Evolutionary conservation across 192 early-diverging fungal genomes (phyloP).

Genomic region (Backusella psychrophila): DNA sequence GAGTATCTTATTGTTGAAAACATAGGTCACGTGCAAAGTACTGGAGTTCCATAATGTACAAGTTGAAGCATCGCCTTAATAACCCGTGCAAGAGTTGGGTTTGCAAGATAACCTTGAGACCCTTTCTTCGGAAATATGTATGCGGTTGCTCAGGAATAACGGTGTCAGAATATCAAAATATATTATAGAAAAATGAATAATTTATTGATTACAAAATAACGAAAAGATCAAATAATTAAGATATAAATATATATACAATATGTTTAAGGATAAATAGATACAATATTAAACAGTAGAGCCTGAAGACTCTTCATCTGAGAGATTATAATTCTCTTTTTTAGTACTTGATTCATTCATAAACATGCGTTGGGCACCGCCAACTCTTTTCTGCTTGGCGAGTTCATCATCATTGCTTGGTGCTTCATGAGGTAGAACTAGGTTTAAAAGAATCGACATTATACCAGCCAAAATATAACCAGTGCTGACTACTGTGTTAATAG

Average conservation of each 20-base stretch:
- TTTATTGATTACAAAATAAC: background rate
- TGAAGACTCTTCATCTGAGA: background rate
- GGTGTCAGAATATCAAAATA: background rate
- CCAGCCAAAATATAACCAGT: conserved; percentile 45
- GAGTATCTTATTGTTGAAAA: background rate
- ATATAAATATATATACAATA: background rate
- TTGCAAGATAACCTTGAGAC: too few species aligned
- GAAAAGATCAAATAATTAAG: background rate
- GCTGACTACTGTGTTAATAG: conserved; percentile 45
- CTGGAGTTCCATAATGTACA: too few species aligned
- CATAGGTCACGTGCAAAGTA: background rate
- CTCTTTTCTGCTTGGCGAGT: background rate
- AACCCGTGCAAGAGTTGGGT: too few species aligned
- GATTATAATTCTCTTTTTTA: background rate
- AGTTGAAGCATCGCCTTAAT: too few species aligned
- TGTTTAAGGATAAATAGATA: background rate
- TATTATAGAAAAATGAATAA: background rate
- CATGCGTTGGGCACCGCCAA: background rate
- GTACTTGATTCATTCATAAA: background rate
- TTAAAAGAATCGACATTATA: conserved; percentile 41
- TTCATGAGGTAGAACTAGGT: conserved; percentile 35
- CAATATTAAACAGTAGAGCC: background rate
- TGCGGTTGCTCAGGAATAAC: too few species aligned
- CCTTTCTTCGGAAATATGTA: too few species aligned
- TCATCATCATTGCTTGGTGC: background rate